These are phyloP conservation scores for Pyrenophora graminea DNA, from an alignment of 2,329 filamentous ascomycete species.

Conservation along the genomic window DNA sequence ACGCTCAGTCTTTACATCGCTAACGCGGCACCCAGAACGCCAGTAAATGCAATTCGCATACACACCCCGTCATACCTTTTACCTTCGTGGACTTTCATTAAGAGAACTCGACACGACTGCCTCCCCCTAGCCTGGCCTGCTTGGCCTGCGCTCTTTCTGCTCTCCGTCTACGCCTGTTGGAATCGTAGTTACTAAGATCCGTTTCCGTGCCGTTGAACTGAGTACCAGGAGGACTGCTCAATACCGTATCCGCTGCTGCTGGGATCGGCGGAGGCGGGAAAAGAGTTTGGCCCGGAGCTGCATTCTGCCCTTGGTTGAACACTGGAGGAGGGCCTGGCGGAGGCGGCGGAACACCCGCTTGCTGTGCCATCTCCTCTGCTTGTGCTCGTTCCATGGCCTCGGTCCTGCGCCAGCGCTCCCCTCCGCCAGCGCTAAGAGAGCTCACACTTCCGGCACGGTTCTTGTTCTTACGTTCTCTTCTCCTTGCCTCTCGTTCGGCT, in stretches of 20 bases:
- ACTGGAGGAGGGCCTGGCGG: constrained; percentile 38
- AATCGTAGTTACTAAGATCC: constrained; percentile 47
- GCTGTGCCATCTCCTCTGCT: constrained; percentile 36
- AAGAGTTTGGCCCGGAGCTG: constrained; percentile 18
- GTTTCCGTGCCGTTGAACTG: constrained; percentile 45
- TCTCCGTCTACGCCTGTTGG: constrained; percentile 45
- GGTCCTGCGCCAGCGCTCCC: constrained; percentile 47
- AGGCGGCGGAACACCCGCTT: constrained; percentile 33
- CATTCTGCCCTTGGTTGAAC: constrained; percentile 9
- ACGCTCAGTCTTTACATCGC: background rate
- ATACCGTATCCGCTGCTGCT: constrained; percentile 32
- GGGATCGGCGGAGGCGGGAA: constrained; percentile 45
- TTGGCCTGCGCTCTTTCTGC: constrained; percentile 48
- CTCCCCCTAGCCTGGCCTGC: constrained; percentile 40
- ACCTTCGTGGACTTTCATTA: constrained; percentile 23
- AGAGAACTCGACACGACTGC: constrained; percentile 48
- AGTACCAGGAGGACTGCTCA: constrained; percentile 45
- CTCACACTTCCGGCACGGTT: constrained; percentile 48
- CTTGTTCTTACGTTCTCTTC: constrained; percentile 51
- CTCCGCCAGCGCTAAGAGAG: constrained; percentile 42
- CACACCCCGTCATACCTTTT: background rate
- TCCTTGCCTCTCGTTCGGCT: constrained; percentile 60
- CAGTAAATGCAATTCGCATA: constrained; percentile 13
- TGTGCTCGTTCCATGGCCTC: constrained; percentile 45
- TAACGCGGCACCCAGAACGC: constrained; percentile 2